These are phyloP conservation scores for Aquilaria agallochum DNA, from an alignment of 441 rosid genomes.

Conservation along the genomic window DNA sequence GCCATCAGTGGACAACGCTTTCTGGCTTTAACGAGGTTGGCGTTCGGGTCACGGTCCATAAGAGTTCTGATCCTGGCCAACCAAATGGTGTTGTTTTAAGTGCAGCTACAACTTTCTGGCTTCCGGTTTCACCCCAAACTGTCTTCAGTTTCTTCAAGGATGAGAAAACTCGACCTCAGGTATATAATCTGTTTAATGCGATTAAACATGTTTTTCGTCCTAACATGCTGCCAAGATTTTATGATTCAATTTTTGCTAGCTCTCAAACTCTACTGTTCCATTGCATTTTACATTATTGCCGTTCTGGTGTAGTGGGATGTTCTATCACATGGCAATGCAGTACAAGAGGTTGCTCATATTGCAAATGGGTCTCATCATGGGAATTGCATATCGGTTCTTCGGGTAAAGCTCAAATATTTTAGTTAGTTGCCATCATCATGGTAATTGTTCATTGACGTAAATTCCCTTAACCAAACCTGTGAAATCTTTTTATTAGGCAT, in stretches of 20 bases:
- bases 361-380: constrained; percentile 92
- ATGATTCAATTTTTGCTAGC: not conserved
- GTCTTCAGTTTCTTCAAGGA: constrained; percentile 88
- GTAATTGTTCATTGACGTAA: no score
- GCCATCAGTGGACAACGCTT: constrained; percentile 65
- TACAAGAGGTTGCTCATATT: constrained; percentile 93
- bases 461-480: not conserved
- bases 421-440: not conserved
- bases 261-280: constrained; percentile 8
- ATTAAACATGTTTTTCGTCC: not conserved
- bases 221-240: not conserved
- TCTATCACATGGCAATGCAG: constrained; percentile 84
- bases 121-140: constrained; percentile 70
- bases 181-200: constrained; percentile 8
- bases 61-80: constrained; percentile 69
- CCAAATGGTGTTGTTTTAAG: constrained; percentile 84
- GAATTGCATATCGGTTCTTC: constrained; percentile 89
- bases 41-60: constrained; percentile 78
- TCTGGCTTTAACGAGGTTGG: constrained; percentile 63
- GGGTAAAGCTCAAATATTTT: constrained; percentile 42
- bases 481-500: constrained; percentile 43
- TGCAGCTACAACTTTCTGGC: constrained; percentile 93
- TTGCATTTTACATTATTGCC: constrained; percentile 2
- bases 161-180: constrained; percentile 93
- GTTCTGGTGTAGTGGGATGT: constrained; percentile 77